Percentiles rank a stretch among this genome's conserved stretches.
These are phyloP conservation scores for Sungouiozyma ichnusensis DNA, from an alignment of 805 yeast genomes.

Conservation along the genomic window DNA sequence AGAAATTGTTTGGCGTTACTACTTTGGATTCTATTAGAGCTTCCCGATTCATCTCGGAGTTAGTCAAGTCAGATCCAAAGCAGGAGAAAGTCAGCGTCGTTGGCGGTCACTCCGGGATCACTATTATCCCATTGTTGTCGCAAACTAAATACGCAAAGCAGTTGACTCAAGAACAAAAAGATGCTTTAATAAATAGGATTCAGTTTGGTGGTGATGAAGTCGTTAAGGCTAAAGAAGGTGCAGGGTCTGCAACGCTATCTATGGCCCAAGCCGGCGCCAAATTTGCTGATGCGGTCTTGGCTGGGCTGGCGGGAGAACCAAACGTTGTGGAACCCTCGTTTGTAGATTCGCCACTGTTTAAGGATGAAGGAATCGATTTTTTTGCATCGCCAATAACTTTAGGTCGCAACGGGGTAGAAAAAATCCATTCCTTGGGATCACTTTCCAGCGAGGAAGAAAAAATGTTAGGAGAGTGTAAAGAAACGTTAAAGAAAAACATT, in stretches of 20 bases:
- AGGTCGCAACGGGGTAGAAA: constrained; percentile 82
- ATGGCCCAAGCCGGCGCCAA: constrained; percentile 90
- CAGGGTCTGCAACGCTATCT: constrained; percentile 87
- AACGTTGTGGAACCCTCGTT: constrained; percentile 60
- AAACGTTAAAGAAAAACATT: constrained; percentile 82
- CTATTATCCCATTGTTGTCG: constrained; percentile 87
- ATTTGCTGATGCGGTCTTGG: constrained; percentile 54
- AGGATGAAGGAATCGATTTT: constrained; percentile 87
- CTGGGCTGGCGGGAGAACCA: constrained; percentile 53
- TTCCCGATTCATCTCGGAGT: constrained; percentile 63
- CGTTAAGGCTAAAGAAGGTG: constrained; percentile 87
- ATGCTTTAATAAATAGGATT: constrained; percentile 68
- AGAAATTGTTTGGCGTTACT: constrained; percentile 91
- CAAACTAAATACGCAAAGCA: constrained; percentile 65
- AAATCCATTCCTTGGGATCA: constrained; percentile 68
- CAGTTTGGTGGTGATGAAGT: constrained; percentile 97
- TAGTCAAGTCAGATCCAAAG: constrained; percentile 50
- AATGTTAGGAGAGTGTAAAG: constrained; percentile 74
- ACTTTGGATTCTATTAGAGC: constrained; percentile 88
- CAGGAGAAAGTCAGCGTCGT: constrained; percentile 76
- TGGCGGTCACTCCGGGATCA: constrained; percentile 96
- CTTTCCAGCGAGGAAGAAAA: constrained; percentile 72
- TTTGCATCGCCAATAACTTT: constrained; percentile 91
- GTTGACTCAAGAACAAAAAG: constrained; percentile 46
- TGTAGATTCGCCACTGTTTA: constrained; percentile 74